Percentiles rank a stretch among this genome's conserved stretches.
These are phyloP conservation scores for Begonia loranthoides DNA, from an alignment of 306 rosid genomes.

Conservation along the genomic window DNA sequence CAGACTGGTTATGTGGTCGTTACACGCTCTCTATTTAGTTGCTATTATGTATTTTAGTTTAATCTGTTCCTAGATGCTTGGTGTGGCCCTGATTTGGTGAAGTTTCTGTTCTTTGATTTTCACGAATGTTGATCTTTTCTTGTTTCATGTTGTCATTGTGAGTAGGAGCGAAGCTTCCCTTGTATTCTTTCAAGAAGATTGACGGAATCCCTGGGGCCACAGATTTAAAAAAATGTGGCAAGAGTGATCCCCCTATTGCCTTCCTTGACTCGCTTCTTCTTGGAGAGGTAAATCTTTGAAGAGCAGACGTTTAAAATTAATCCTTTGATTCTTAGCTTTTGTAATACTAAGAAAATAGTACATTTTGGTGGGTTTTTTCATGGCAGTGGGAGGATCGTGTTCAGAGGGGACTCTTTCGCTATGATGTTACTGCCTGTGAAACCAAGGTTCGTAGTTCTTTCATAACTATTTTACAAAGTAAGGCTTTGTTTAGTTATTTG, in stretches of 20 bases:
- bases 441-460: constrained; percentile 50
- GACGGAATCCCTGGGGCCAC: constrained; percentile 17
- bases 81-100: too few relatives aligned
- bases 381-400: constrained; percentile 90
- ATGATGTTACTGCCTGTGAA: constrained; percentile 87
- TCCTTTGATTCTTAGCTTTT: not conserved
- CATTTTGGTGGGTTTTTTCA: not conserved
- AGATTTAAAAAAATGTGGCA: constrained; percentile 18
- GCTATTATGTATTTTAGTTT: too few relatives aligned
- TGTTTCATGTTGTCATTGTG: not conserved
- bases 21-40: too few relatives aligned
- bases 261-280: constrained; percentile 83
- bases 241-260: constrained; percentile 46
- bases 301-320: not conserved
- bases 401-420: constrained; percentile 86
- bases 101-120: too few relatives aligned
- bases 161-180: constrained; percentile 74
- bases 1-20: too few relatives aligned
- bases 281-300: constrained; percentile 45
- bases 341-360: not conserved
- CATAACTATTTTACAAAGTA: not conserved
- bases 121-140: too few relatives aligned
- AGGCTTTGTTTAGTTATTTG: too few relatives aligned
- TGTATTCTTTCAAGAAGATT: constrained; percentile 61
- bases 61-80: too few relatives aligned